Conservation (phyloP, 73 alveolate species). For the Durusdinium trenchii region DNA sequence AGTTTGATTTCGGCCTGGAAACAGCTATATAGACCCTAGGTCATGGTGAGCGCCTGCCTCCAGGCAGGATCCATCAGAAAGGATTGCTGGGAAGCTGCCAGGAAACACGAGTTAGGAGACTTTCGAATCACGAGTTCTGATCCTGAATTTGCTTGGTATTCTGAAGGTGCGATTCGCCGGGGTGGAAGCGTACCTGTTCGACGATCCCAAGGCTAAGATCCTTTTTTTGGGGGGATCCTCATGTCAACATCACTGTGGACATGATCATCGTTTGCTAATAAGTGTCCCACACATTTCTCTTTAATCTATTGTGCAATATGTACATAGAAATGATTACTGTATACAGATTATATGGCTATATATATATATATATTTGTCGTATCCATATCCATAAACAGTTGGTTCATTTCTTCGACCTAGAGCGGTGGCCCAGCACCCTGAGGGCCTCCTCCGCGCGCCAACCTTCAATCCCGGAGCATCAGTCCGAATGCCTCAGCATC, state of each 20-base stretch:
- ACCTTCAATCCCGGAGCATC: constrained; percentile 35
- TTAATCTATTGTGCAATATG: too few relatives aligned
- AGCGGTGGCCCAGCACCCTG: too few relatives aligned
- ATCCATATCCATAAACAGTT: too few relatives aligned
- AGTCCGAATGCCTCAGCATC: constrained; percentile 47
- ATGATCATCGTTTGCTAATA: not conserved
- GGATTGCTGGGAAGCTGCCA: not conserved
- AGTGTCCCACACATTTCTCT: not conserved
- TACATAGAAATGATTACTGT: too few relatives aligned
- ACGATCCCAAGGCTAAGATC: constrained; percentile 11
- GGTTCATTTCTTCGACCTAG: too few relatives aligned
- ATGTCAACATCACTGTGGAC: not conserved
- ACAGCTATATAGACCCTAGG: not conserved
- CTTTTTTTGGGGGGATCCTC: too few relatives aligned
- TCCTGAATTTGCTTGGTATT: not conserved
- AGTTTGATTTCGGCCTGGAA: not conserved
- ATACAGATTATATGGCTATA: too few relatives aligned
- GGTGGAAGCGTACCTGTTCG: constrained; percentile 91
- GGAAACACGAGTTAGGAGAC: not conserved
- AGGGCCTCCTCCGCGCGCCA: not conserved
- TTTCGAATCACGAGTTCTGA: not conserved
- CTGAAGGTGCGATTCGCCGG: constrained; percentile 77
- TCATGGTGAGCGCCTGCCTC: constrained; percentile 31
- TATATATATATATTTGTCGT: too few relatives aligned
- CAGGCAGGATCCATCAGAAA: not conserved